These are phyloP conservation scores for Pseudogymnoascus sp. DNA, from an alignment of 2,329 filamentous ascomycete genomes.

Conservation along the genomic window DNA sequence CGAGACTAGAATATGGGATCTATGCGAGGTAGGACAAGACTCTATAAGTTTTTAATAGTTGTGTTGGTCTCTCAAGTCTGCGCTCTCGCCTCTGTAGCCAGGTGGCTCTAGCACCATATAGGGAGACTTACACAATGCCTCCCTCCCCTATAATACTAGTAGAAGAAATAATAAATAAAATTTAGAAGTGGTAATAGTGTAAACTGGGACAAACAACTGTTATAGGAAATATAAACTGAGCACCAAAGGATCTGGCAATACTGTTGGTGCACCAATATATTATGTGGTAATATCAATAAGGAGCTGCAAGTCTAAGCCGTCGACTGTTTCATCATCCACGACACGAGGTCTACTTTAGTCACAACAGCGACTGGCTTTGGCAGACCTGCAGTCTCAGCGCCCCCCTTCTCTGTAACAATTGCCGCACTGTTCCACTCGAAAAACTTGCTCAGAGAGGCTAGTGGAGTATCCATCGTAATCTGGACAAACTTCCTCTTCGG, in stretches of 20 bases:
- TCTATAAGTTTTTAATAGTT: too few relatives aligned
- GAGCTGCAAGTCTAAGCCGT: constrained; percentile 21
- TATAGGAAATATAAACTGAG: not conserved
- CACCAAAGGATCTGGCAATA: not conserved
- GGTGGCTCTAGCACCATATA: too few relatives aligned
- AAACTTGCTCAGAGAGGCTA: constrained; percentile 79
- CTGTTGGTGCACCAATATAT: not conserved
- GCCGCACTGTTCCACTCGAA: constrained; percentile 98
- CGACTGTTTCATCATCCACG: constrained; percentile 73
- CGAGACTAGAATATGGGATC: too few relatives aligned
- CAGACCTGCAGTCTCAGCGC: constrained; percentile 38
- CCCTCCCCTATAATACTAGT: too few relatives aligned
- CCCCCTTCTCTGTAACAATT: constrained; percentile 72
- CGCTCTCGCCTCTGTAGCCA: too few relatives aligned
- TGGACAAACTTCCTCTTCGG: constrained; percentile 73
- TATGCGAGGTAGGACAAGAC: too few relatives aligned
- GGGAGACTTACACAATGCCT: too few relatives aligned
- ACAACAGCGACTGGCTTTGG: constrained; percentile 81
- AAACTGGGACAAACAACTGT: not conserved
- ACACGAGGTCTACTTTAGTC: constrained; percentile 92
- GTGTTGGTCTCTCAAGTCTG: too few relatives aligned
- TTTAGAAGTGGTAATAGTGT: too few relatives aligned
- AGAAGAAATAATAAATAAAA: too few relatives aligned
- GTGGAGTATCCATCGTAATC: constrained; percentile 83
- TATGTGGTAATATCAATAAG: not conserved